These are phyloP conservation scores for Kazachstania africana DNA, from an alignment of 805 yeast species.

Conservation along the genomic window DNA sequence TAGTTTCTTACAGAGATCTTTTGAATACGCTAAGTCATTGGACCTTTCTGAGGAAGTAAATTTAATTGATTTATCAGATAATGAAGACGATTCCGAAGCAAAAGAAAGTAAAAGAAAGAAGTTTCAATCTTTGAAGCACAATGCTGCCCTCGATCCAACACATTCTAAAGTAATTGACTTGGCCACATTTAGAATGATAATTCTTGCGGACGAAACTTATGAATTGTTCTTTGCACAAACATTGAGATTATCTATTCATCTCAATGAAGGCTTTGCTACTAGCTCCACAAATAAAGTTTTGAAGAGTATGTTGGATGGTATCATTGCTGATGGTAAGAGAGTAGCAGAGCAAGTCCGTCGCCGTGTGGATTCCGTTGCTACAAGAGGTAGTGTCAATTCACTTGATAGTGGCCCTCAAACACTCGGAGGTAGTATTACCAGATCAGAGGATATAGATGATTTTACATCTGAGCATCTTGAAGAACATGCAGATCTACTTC, in stretches of 20 bases:
- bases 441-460: constrained; percentile 23
- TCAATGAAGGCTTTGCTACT: constrained; percentile 39
- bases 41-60: constrained; percentile 31
- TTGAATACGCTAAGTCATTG: constrained; percentile 76
- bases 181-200: constrained; percentile 89
- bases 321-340: constrained; percentile 83
- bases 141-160: constrained; percentile 73
- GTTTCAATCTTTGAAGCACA: constrained; percentile 38
- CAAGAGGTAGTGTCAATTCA: constrained; percentile 15
- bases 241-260: constrained; percentile 54
- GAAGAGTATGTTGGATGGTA: constrained; percentile 81
- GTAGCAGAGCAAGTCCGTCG: constrained; percentile 85
- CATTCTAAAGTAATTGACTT: constrained; percentile 64
- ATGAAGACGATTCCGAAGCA: constrained; percentile 19
- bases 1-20: constrained; percentile 73
- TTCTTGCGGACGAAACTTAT: constrained; percentile 86
- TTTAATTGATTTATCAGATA: constrained; percentile 34
- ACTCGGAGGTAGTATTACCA: constrained; percentile 2
- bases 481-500: constrained; percentile 20
- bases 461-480: constrained; percentile 19
- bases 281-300: constrained; percentile 43
- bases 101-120: constrained; percentile 16
- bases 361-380: constrained; percentile 67
- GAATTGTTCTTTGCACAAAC: constrained; percentile 72
- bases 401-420: constrained; percentile 6